Base-by-base conservation (phyloP, 139 green algal species). In the Volvox reticuliferus region DNA sequence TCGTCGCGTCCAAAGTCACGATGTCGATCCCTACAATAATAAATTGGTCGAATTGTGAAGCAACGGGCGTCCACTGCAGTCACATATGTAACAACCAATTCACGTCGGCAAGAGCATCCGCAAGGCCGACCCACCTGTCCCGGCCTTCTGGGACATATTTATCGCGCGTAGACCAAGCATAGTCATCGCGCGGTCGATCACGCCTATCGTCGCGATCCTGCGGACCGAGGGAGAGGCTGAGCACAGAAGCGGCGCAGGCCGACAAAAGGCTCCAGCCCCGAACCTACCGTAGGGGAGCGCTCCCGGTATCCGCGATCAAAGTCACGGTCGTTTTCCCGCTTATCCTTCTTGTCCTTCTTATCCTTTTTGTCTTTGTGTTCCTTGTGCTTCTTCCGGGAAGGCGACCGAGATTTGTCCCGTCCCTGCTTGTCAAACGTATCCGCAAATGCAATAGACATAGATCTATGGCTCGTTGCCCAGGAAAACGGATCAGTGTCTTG, bases 341-440 rank as follows among this genome's bases (percentile, higher is more conserved):
- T 81, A 0, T 88, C 80, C 20, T 82, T 82, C 80, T 92, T 88
- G 0, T 92, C 77, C 79, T 88, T 88, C 80, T 92, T 88, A 17
- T 92, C 81, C 50, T 92, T 92, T 33, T 92, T 50, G 13, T 88
- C 55, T 22, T 89, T 81, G 30, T 88, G 62, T n/a, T 88, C 82
- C 30, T 89, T 89, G 67, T 89, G 35, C 33, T 87, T 80, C 69
- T 92, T 87, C n/a, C 81, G 61, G 20, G 68, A 67, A 22, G 88
- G 88, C 20, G 80, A 84, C 13, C 83, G 83, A 26, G 83, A 89
- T 12, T 89, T 68, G 35, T 89, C 67, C 14, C 83, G n/a, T 44
- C 83, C 83, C 83, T 89, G 68, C 73, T 44, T 9, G 32, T 33
- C 2, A 79, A 79, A 79, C 71, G 35, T 30, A 9, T 14, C 21